These are phyloP conservation scores for Angomonas ambiguus DNA, from an alignment of 208 protist species.

Conservation along the genomic window DNA sequence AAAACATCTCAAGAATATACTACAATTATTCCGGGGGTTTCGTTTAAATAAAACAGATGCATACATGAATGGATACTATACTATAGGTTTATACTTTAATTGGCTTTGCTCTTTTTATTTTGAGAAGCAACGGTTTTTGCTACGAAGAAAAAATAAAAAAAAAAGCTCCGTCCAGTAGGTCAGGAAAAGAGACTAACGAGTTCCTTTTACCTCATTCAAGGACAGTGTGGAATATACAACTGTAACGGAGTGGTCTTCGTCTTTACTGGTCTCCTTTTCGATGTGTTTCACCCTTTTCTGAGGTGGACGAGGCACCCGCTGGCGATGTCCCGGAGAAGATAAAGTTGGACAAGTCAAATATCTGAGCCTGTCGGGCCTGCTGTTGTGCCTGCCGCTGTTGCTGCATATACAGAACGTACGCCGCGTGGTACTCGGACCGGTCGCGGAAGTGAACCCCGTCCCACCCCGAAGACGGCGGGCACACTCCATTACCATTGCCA, in stretches of 20 bases:
- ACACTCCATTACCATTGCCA: too few species aligned
- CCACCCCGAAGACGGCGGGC: not conserved
- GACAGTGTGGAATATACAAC: too few species aligned
- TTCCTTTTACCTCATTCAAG: too few species aligned
- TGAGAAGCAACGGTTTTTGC: not conserved
- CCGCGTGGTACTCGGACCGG: not conserved
- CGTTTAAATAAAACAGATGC: too few species aligned
- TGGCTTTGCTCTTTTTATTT: too few species aligned
- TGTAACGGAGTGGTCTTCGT: too few species aligned
- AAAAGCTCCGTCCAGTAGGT: too few species aligned
- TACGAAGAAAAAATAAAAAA: constrained; percentile 1
- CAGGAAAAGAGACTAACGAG: not conserved
- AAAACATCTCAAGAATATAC: not conserved
- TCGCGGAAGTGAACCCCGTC: not conserved
- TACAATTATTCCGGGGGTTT: not conserved
- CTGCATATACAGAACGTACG: not conserved
- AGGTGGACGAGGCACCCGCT: not conserved
- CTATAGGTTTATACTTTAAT: too few species aligned
- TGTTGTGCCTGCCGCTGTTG: not conserved
- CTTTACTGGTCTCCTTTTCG: too few species aligned
- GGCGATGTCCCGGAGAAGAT: too few species aligned
- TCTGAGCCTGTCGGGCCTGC: not conserved
- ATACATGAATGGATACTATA: too few species aligned
- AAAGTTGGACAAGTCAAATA: not conserved
- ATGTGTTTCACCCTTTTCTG: too few species aligned